phyloP scores from a whole-genome alignment of 495 filamentous ascomycete species.

The Aspergillus cavernicola region DNA sequence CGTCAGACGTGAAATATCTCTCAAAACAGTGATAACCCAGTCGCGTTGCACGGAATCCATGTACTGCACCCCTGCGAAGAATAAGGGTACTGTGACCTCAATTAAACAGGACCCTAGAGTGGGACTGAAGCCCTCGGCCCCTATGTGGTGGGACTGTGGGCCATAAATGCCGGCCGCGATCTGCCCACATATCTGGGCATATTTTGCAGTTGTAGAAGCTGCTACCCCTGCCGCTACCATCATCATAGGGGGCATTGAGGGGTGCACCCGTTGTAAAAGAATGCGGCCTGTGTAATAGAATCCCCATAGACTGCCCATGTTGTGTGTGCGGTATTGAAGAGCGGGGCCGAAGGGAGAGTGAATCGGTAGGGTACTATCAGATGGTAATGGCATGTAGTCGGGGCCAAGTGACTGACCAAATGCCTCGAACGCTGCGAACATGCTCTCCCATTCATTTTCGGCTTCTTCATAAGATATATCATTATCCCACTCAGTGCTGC shows the following conservation, averaged over 20 bases:
- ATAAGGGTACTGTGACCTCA: constrained; percentile 74
- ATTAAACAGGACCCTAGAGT: constrained; percentile 76
- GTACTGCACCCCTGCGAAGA: constrained; percentile 85
- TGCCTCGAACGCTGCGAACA: constrained; percentile 63
- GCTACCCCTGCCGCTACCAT: constrained; percentile 77
- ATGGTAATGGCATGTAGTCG: constrained; percentile 72
- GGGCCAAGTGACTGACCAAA: constrained; percentile 65
- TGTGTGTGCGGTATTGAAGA: constrained; percentile 77
- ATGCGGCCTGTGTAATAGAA: constrained; percentile 81
- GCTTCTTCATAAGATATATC: constrained; percentile 64
- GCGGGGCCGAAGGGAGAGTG: constrained; percentile 78
- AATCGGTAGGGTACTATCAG: constrained; percentile 61
- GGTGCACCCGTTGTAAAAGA: constrained; percentile 71
- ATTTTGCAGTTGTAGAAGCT: constrained; percentile 61
- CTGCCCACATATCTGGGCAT: constrained; percentile 71
- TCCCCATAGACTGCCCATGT: constrained; percentile 79
- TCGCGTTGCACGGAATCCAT: constrained; percentile 64
- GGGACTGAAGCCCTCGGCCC: constrained; percentile 63
- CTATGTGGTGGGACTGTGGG: constrained; percentile 57
- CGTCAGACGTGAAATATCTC: constrained; percentile 71
- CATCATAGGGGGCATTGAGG: constrained; percentile 85
- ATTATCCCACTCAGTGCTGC: constrained; percentile 50
- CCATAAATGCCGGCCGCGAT: constrained; percentile 73
- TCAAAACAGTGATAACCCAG: constrained; percentile 70
- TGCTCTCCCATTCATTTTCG: constrained; percentile 73